phyloP scores from a whole-genome alignment of 805 yeast species.

The Ogataea haglerorum region DNA sequence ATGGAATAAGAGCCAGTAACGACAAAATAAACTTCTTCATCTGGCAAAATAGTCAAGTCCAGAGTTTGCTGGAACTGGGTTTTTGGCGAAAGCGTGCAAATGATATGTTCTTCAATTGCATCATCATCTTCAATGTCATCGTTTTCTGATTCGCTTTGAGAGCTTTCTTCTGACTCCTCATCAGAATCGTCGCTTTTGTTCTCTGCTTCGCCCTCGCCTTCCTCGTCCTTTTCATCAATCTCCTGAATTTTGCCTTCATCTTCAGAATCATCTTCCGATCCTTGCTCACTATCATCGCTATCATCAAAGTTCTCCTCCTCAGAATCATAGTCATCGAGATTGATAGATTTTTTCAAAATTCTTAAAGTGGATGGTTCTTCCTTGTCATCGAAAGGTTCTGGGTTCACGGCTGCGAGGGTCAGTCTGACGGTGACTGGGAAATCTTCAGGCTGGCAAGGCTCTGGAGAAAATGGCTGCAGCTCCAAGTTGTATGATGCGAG shows the following conservation, averaged over 20 bases:
- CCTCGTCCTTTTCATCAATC: constrained; percentile 3
- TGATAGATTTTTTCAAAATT: constrained; percentile 65
- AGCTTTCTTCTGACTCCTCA: constrained; percentile 26
- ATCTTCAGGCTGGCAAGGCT: constrained; percentile 80
- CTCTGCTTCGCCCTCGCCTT: constrained; percentile 25
- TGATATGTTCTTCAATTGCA: constrained; percentile 76
- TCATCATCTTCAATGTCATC: constrained; percentile 62
- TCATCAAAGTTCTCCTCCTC: constrained; percentile 37
- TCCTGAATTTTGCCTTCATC: constrained; percentile 12
- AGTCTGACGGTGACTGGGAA: constrained; percentile 87
- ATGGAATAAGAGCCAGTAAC: constrained; percentile 95
- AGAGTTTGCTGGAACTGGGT: constrained; percentile 83
- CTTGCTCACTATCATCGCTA: constrained; percentile 33
- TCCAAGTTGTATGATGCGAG: constrained; percentile 84
- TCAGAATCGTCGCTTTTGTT: constrained; percentile 30
- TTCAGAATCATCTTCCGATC: constrained; percentile 35
- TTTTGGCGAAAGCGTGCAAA: constrained; percentile 89
- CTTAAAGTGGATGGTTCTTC: constrained; percentile 86
- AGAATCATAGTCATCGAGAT: constrained; percentile 41
- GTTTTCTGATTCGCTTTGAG: constrained; percentile 35
- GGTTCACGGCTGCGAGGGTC: constrained; percentile 95
- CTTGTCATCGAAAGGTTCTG: constrained; percentile 77
- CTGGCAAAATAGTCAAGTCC: constrained; percentile 87
- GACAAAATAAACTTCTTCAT: constrained; percentile 90
- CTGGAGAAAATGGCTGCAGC: constrained; percentile 82